Evolutionary conservation across 352 stramenopile genomes (phyloP), one percentile per base, ranked within the genome.

Genomic region (Globisporangium uncinulatum): DNA sequence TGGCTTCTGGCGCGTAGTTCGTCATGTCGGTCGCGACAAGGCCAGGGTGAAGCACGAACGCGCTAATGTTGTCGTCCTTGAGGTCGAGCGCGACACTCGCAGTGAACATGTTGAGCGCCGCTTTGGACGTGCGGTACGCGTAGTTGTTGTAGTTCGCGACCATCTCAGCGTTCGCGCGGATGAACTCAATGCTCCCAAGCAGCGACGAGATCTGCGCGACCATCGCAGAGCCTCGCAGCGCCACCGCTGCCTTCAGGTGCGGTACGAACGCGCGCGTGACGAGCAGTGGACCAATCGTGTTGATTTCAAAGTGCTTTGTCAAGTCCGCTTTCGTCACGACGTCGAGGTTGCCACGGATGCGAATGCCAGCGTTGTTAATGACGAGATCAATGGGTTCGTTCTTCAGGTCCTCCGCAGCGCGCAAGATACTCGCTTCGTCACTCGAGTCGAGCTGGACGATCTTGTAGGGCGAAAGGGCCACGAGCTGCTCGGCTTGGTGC

Each of bases 361-460:
- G 21, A 1, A 73, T 57, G 13, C 65, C 71, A 17, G 66, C 66
- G 39, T 77, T 80, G 62, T 80, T 80, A 51, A 80, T 70, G 13
- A 80, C 41, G 21, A 80, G 15, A 19, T 80, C 56, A 21, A 80
- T 66, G 2, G 61, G 43, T 32, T 63, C 53, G 24, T 54, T 53
- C 17, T 60, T 51, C 24, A 73, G 56, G 0, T 53, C 31, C 36
- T 60, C 31, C 4, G 51, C 52, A 3, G 64, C 56, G 13, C 24
- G 42, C 31, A 42, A 3, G 15, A 75, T 66, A 19, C 60, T 73
- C 20, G 6, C 56, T 45, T 73, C 65, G 46, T 71, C 52, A 10
- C 10, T 51, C 3, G 20, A 24, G 34, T 78, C 65, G n/a, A 74
- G 56, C 19, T 61, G 45, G 7, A 74, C 29, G 19, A 75, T 59